Evolutionary conservation across 2,329 filamentous ascomycete genomes (phyloP), one percentile per base, ranked within the genome.

Genomic region (Ophiocordyceps camponoti-rufipedis): DNA sequence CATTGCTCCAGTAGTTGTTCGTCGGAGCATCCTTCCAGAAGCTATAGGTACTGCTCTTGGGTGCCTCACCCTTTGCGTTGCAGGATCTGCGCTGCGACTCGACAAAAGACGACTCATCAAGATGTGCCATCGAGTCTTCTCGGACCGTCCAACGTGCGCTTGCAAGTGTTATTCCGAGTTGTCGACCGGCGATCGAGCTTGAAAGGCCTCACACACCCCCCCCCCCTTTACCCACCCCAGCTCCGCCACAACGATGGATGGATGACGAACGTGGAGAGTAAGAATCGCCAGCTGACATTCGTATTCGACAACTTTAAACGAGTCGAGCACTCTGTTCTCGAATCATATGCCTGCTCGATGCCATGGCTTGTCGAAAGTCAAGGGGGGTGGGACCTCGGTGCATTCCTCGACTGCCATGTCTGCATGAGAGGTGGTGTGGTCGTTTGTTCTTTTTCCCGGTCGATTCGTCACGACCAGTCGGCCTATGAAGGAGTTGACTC

Each of bases 21-120:
- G 19, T 13, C 6, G 28, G 39, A 41, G 16, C 32, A 18, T 35
- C 11, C 45, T 46, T 46, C 45, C 45, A 43, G 33, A 46, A 43
- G 45, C 41, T 7, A 23, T 19, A 39, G 23, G 23, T 39, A n/a
- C 35, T 9, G 35, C n/a, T 39, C 16, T 18, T 3, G 4, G 35
- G 4, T 31, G 33, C 23, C 18, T 35, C n/a, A 28, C 23, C 29
- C 39, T 13, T n/a, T 16, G 14, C 19, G n/a, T 38, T 19, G 29
- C 44, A 42, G 38, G 16, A 19, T 39, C 29, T 35, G 44, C 29
- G 39, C 29, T 29, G 44, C 35, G 35, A 16, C 35, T 39, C 35
- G 35, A 39, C 35, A 39, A 38, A n/a, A 16, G 14, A n/a, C 16
- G 35, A 9, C 35, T 10, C 9, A 5, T 38, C 14, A 8, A 16